Evolutionary conservation across 176 grass and related monocot species (phyloP).

Genomic region (Thalia dealbata): DNA sequence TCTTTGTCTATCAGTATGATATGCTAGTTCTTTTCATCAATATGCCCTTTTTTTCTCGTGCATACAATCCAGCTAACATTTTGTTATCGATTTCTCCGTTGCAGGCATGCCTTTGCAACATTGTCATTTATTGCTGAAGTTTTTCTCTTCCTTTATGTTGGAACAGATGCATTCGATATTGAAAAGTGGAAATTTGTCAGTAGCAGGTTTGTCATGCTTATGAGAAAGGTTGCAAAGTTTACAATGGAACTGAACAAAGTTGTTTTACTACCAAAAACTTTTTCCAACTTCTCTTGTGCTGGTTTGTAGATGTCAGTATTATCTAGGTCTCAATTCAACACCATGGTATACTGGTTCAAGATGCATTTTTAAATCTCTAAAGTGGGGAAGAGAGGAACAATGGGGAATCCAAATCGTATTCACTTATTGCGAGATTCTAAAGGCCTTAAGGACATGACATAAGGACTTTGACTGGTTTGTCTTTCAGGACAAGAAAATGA

Average conservation of each 20-base stretch:
- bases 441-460: no score
- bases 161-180: conserved; percentile 94
- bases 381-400: no score
- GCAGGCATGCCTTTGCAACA: conserved; percentile 82
- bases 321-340: not conserved
- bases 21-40: not conserved
- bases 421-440: no score
- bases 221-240: not conserved
- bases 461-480: no score
- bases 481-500: no score
- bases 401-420: no score
- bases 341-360: not conserved
- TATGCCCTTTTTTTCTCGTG: not conserved
- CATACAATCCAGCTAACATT: not conserved
- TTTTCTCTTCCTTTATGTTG: conserved; percentile 92
- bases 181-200: conserved; percentile 78
- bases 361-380: not conserved
- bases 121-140: conserved; percentile 81
- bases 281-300: not conserved
- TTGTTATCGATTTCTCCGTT: conserved; percentile 3
- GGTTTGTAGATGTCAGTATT: not conserved
- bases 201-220: conserved; percentile 29
- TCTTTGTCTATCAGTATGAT: not conserved
- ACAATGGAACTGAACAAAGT: not conserved
- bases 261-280: not conserved